A percentile compares a stretch with the other conserved stretches of the same genome.
Evolutionary conservation across 352 stramenopile species (phyloP).

Genomic region (Pythium coloratum): DNA sequence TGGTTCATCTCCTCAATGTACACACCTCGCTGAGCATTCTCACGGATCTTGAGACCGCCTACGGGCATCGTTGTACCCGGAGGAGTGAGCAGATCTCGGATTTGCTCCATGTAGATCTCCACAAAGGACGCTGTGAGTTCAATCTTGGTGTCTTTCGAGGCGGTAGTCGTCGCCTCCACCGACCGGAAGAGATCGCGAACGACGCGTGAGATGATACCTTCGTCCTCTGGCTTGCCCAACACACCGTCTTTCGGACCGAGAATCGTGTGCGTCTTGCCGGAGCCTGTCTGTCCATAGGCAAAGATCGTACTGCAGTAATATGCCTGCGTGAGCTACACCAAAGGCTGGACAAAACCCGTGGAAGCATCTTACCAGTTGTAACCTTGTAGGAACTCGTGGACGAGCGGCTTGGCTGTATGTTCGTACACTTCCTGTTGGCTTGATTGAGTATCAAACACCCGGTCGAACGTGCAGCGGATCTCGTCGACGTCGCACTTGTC

Average conservation of each 20-base stretch:
- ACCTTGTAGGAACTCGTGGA: constrained; percentile 65
- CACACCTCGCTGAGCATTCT: constrained; percentile 63
- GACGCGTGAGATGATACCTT: constrained; percentile 68
- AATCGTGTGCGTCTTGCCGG: constrained; percentile 72
- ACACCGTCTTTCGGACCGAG: constrained; percentile 67
- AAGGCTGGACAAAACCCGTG: too few relatives aligned
- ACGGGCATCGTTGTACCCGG: constrained; percentile 20
- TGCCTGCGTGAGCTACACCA: not conserved
- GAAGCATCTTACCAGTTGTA: constrained; percentile 63
- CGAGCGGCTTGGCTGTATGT: constrained; percentile 60
- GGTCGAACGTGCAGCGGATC: constrained; percentile 74
- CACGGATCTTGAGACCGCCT: constrained; percentile 69
- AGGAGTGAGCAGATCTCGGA: constrained; percentile 62
- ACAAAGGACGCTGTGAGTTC: constrained; percentile 75
- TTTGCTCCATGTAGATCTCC: constrained; percentile 90
- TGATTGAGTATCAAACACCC: constrained; percentile 57
- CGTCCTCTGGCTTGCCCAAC: constrained; percentile 52
- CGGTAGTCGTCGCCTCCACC: constrained; percentile 21
- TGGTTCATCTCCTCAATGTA: constrained; percentile 79
- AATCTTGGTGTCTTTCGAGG: constrained; percentile 30
- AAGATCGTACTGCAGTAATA: constrained; percentile 43
- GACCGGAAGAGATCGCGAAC: constrained; percentile 49
- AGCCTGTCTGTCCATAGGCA: constrained; percentile 49
- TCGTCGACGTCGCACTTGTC: constrained; percentile 72
- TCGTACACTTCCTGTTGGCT: constrained; percentile 74